Evolutionary conservation across 345 rosid species (phyloP), one percentile per base, ranked within the genome.

Genomic region (Pelargonium nanum): DNA sequence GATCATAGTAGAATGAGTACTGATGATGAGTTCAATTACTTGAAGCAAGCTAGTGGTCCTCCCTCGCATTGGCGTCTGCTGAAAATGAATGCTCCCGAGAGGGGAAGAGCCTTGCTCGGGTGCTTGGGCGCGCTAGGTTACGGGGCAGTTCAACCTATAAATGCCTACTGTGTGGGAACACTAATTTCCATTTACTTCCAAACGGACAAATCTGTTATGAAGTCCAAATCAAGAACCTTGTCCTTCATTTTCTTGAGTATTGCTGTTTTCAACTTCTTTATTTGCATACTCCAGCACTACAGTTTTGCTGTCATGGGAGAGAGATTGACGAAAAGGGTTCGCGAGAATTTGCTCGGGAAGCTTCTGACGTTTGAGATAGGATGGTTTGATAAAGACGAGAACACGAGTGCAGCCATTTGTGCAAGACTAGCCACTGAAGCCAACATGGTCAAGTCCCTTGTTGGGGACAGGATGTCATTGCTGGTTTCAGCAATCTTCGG

Each of bases 341-440:
- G 88, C 24, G 88, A 82, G 68, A 77, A 65, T 48, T 57, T 80
- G 63, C 83, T 85, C 0, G 67, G 55, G 44, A 78, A 79, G 77
- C 69, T 85, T 57, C 68, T 80, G 85, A 82, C 80, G 50, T 82
- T 85, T 22, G 88, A 85, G 73, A 59, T 82, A 12, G 78, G 83
- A 26, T 85, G 88, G 88, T 82, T 77, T 40, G 91, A 83, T 67
- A 77, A 79, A 26, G 91, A 85, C 25, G 84, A 85, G 21, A 85
- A 85, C 60, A 75, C 81, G 6, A 83, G 86, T 67, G 91, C 91
- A 51, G 80, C 86, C 52, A 69, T 83, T 64, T 85, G 83, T 67
- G 78, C 88, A 59, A 79, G 74, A 68, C 55, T 85, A 44, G 81
- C 91, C 65, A 77, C 83, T 24, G 91, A 85, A 66, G 86, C 88